Base-by-base conservation (phyloP, 2,329 filamentous ascomycete genomes). In the Ascosphaera acerosa region DNA sequence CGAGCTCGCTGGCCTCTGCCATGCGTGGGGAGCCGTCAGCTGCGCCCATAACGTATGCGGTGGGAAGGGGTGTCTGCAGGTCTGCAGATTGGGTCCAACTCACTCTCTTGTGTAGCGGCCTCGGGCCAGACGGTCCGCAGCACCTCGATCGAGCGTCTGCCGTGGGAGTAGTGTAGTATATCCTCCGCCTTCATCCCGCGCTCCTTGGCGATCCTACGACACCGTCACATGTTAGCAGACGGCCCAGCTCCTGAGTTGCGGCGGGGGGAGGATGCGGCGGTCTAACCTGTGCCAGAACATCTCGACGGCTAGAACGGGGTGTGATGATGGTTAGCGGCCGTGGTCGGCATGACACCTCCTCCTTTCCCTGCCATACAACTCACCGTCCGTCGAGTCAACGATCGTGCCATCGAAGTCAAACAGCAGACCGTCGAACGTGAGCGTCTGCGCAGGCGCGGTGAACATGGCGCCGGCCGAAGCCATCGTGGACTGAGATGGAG, bases 91-190 rank as follows among this genome's bases (percentile, higher is more conserved):
- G 33, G 26, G 19, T 18, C 22, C 27, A 28, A 32, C 20, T 56
- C 55, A 89, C 80, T 91, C 39, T 91, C 80, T 80, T 76, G 84
- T 42, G 74, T 92, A 26, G 25, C 25, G 16, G 25, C 25, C 16
- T 27, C 25, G 10, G 25, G 25, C 25, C 25, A 27, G 10, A 27
- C 66, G 17, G 82, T 58, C 48, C 66, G 66, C 35, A 97, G 61
- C 2, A 76, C 70, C 43, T 97, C 87, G 44, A 94, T 91, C 40
- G 71, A 80, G 35, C 87, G 62, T 36, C 84, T 69, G 37, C 87
- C 87, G 52, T 97, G 87, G 4, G 81, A 91, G 6, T 80, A 90
- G 43, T 78, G 65, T 16, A 94, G 64, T 42, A 97, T 94, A 29
- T 74, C 66, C 30, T 72, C 62, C n/a, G 78, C 76, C 40, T 78